Evolutionary conservation across 805 yeast genomes (phyloP).

Genomic region (Suhomyces canberraensis): DNA sequence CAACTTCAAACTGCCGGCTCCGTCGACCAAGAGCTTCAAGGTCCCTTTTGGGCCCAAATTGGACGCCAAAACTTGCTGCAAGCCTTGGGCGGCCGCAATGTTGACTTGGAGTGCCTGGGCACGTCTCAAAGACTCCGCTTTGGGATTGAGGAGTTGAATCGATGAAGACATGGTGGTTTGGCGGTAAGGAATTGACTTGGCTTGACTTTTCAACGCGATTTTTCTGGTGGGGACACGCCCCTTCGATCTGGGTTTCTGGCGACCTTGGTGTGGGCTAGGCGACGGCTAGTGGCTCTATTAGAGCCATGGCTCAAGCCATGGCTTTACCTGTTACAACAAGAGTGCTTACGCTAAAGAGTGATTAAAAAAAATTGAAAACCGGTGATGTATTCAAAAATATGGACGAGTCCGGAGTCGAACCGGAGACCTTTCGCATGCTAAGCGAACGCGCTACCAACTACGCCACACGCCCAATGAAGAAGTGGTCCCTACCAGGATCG

Average conservation of each 20-base stretch:
- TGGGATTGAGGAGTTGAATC: constrained; percentile 89
- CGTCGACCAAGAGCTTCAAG: constrained; percentile 93
- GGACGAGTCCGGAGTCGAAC: constrained; percentile 78
- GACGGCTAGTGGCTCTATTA: no score
- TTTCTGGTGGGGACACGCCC: constrained; percentile 4
- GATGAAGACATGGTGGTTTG: constrained; percentile 49
- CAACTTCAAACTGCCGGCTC: constrained; percentile 90
- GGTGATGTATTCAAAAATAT: no score
- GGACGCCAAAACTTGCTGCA: constrained; percentile 86
- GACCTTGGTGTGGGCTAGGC: no score
- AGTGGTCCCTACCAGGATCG: constrained; percentile 30
- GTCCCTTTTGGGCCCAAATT: constrained; percentile 98
- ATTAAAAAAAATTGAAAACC: no score
- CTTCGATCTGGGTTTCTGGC: no score
- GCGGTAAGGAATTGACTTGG: background rate
- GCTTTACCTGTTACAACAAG: no score
- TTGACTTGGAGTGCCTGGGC: constrained; percentile 94
- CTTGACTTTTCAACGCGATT: constrained; percentile 7
- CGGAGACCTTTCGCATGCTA: constrained; percentile 70
- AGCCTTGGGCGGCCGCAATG: constrained; percentile 93
- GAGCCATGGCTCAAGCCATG: no score
- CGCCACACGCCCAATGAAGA: constrained; percentile 64
- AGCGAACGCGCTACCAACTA: constrained; percentile 82
- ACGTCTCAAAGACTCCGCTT: constrained; percentile 95
- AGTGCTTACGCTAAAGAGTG: no score